A percentile compares a stretch with the other conserved stretches of the same genome.
phyloP scores from a whole-genome alignment of 1,139 yeast genomes.

The Pneumocystis wakefieldiae region DNA sequence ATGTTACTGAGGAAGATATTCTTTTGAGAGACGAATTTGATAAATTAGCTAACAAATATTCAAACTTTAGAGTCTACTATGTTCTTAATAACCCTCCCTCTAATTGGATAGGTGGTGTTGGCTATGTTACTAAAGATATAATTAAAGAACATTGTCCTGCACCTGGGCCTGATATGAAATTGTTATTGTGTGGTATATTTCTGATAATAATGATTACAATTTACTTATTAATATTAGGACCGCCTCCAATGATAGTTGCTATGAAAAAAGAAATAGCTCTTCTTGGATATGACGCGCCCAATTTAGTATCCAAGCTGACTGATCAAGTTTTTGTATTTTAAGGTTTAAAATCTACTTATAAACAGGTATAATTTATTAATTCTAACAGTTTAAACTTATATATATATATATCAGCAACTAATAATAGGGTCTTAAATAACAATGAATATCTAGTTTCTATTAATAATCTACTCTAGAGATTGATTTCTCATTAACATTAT shows the following conservation, averaged over 20 bases:
- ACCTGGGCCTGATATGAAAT: conserved; percentile 48
- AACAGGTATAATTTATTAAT: not conserved
- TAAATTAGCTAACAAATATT: conserved; percentile 42
- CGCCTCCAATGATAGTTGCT: conserved; percentile 74
- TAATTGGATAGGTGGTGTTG: conserved; percentile 67
- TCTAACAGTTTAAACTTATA: not conserved
- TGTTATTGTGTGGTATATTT: conserved; percentile 45
- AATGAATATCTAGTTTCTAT: not conserved
- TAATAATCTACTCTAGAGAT: not conserved
- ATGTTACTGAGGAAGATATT: conserved; percentile 63
- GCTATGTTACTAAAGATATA: conserved; percentile 68
- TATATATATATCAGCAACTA: not conserved
- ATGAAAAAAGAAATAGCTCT: conserved; percentile 64
- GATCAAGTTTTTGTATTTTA: conserved; percentile 86
- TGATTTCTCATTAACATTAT: not conserved
- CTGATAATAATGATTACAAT: too few species aligned
- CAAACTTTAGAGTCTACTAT: conserved; percentile 58
- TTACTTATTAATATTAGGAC: conserved; percentile 35
- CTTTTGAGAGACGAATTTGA: conserved; percentile 69
- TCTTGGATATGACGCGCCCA: conserved; percentile 75
- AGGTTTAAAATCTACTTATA: conserved; percentile 2
- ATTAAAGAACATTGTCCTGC: conserved; percentile 52
- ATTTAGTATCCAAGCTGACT: conserved; percentile 78
- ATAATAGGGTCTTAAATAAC: not conserved
- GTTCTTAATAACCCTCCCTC: conserved; percentile 63